Base-by-base conservation (phyloP, 1,284 basidiomycete species). In the Albatrellus sp. region DNA sequence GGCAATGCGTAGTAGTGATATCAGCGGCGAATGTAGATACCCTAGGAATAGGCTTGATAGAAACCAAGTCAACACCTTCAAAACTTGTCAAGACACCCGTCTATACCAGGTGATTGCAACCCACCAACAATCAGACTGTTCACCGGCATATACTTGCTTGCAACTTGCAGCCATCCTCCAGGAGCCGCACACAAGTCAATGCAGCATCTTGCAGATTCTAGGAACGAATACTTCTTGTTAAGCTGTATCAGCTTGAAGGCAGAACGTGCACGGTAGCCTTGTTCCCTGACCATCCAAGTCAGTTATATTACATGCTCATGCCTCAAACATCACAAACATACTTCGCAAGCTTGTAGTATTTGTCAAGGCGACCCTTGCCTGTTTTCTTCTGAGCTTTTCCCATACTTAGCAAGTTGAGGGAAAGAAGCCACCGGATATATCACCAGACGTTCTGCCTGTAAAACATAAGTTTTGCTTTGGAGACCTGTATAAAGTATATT, bases 171-270 rank as follows among this genome's bases (percentile, higher is more conserved):
- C 96, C 96, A 99, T 62, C 96, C 96, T 59, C 96, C 96, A 5
- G 96, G 96, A 7, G 96, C 96, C 41, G 96, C 96, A 68, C 96
- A 98, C 43, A 99, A 73, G 76, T 99, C 96, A 61, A 99, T 96
- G 46, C 85, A 90, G 64, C 94, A 98, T 77, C 83, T 75, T 29
- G 96, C 85, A 42, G 77, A 73, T 58, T 94, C 90, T 35, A 98
- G 75, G 58, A 98, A 88, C 34, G 83, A 78, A 67, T 88, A 99
- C 68, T 98, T 98, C 62, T 97, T 94, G 74, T 99, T 98, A 53
- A 99, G 71, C 64, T 99, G 96, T 47, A 98, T 93, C 48, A 99
- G 79, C 70, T 99, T 99, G 83, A 98, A 99, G 3, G 96, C 96
- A 17, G 96, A 98, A 75, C 96, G 94, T 54, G 96, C 96, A 51